phyloP scores from a whole-genome alignment of 176 grass and related monocot genomes.

The Ensete glaucum region DNA sequence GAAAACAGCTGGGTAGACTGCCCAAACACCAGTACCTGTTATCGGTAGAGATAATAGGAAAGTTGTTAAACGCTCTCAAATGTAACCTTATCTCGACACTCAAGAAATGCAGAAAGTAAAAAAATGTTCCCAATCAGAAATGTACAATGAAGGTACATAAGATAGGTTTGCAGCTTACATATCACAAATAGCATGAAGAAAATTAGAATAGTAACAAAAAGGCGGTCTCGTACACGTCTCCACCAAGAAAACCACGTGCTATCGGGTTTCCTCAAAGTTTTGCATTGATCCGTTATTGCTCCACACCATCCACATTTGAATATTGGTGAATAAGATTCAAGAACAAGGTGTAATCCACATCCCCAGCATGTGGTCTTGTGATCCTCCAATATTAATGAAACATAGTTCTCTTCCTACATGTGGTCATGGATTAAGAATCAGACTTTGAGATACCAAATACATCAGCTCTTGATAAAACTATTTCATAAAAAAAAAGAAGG shows the following conservation, averaged over 20 bases:
- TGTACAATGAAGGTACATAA: not conserved
- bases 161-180: constrained; percentile 42
- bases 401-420: constrained; percentile 64
- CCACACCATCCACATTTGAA: constrained; percentile 99
- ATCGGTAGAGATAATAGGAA: constrained; percentile 5
- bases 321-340: constrained; percentile 52
- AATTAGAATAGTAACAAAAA: constrained; percentile 64
- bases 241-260: constrained; percentile 66
- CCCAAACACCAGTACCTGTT: constrained; percentile 82
- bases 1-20: constrained; percentile 78
- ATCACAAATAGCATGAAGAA: constrained; percentile 85
- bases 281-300: constrained; percentile 64
- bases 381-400: constrained; percentile 58
- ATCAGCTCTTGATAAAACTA: not conserved
- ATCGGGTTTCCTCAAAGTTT: constrained; percentile 56
- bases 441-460: not conserved
- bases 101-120: not conserved
- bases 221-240: constrained; percentile 56
- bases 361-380: constrained; percentile 82
- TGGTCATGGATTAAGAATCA: not conserved
- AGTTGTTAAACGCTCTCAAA: not conserved
- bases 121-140: not conserved
- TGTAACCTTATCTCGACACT: not conserved
- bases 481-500: not conserved
- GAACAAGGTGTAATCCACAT: constrained; percentile 66